Base-by-base conservation (phyloP, 805 yeast genomes). In the Citeromyces matritensis region DNA sequence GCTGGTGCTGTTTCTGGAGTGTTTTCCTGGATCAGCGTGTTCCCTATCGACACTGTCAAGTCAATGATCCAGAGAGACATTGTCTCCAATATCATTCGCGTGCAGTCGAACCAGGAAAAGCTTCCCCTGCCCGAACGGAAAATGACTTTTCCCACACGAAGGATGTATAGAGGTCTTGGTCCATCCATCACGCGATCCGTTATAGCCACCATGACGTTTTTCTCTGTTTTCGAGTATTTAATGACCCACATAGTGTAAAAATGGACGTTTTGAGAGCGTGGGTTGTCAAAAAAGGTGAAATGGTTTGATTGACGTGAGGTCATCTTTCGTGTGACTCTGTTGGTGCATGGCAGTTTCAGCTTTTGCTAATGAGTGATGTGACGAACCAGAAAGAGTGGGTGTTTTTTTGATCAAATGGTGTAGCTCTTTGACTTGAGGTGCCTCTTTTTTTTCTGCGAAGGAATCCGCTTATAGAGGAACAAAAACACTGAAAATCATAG, bases 1-100 rank as follows among this genome's bases (percentile, higher is more conserved):
- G 79, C 88, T 1, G 94, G 93, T n/a, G 94, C 84, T 0, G 39
- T 73, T 15, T 70, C 91, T 4, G 94, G 94, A 3, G 65, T 76
- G 11, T 52, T 77, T 11, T 65, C 84, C 31, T 82, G 94, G 93
- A 52, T 72, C 2, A 49, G 72, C 1, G 74, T 82, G 3, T 84
- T 78, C 53, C 93, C 94, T 3, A 47, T 83, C 8, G 95, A 83
- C 49, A 83, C 94, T 0, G 60, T 78, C 36, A 83, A 84, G 47
- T 71, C 86, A 2, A 62, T 76, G 35, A 64, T 71, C 28, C 95
- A 83, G 45, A 68, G 78, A 35, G 88, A 82, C 42, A 60, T 78
- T 4, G 78, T 82, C 15, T 60, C 76, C 21, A 73, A 75, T 39
- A 71, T 79, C n/a, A 55, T 79, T 25, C 47, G 80, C 33, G 57